phyloP scores from a whole-genome alignment of 441 rosid species.

The Eutrema salsugineum region DNA sequence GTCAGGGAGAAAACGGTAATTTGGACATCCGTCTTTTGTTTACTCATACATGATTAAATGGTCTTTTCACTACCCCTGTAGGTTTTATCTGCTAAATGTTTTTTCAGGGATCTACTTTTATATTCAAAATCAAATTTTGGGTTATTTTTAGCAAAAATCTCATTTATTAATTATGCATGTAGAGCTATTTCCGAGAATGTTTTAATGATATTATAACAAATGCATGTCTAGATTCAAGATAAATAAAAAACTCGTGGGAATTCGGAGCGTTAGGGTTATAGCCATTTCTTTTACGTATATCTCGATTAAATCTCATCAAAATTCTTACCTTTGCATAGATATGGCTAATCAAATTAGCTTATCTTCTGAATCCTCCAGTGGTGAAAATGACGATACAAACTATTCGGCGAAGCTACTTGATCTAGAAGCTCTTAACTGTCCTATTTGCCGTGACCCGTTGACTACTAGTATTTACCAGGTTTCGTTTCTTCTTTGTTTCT shows the following conservation, averaged over 20 bases:
- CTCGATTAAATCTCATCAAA: not conserved
- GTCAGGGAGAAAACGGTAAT: too few relatives aligned
- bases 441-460: not conserved
- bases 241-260: not conserved
- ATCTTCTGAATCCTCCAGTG: not conserved
- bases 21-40: too few relatives aligned
- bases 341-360: not conserved
- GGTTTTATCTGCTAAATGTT: too few relatives aligned
- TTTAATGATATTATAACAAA: not conserved
- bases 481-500: not conserved
- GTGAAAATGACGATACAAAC: not conserved
- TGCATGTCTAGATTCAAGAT: not conserved
- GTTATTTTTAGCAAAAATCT: too few relatives aligned
- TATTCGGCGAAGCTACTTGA: not conserved
- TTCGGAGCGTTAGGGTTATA: not conserved
- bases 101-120: too few relatives aligned
- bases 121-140: too few relatives aligned
- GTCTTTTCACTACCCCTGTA: too few relatives aligned
- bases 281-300: not conserved
- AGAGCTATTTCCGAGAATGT: not conserved
- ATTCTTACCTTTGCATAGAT: not conserved
- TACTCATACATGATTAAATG: too few relatives aligned
- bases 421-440: not conserved
- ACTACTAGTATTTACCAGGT: not conserved
- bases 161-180: too few relatives aligned